Percentiles rank a stretch among this genome's conserved stretches.
These are phyloP conservation scores for Tetrahymena malaccensis DNA, from an alignment of 73 alveolate genomes.

Conservation along the genomic window DNA sequence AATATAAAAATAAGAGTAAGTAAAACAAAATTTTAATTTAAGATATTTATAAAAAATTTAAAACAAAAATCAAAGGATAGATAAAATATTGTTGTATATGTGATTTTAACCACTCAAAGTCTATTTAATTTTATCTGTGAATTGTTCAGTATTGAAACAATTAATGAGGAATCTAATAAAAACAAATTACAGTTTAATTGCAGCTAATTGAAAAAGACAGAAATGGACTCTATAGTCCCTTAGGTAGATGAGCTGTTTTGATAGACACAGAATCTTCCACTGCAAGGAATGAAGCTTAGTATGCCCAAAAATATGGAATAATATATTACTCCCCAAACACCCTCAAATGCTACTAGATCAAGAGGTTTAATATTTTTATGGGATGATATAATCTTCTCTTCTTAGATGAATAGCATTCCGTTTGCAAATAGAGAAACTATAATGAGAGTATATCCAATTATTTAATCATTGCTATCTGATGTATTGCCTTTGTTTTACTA, in stretches of 20 bases:
- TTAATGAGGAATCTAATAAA: neutral
- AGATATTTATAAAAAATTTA: neutral
- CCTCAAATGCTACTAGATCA: neutral
- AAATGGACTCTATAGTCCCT: neutral
- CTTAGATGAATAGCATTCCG: neutral
- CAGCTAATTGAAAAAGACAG: neutral
- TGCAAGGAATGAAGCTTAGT: neutral
- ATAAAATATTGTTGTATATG: no score
- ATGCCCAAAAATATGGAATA: neutral
- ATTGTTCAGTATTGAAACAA: neutral
- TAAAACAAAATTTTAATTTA: neutral
- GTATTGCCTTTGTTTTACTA: neutral
- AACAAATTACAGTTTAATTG: neutral
- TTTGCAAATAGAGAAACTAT: neutral
- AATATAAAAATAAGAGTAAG: neutral
- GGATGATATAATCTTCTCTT: neutral
- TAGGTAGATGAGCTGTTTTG: neutral
- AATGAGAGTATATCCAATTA: neutral
- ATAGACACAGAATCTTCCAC: neutral
- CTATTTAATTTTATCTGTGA: neutral
- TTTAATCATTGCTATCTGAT: neutral
- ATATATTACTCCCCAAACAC: neutral
- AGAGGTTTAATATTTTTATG: neutral
- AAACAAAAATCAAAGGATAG: no score
- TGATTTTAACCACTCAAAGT: neutral